Conservation (phyloP, 805 yeast species). For the Naumovozyma dairenensis region DNA sequence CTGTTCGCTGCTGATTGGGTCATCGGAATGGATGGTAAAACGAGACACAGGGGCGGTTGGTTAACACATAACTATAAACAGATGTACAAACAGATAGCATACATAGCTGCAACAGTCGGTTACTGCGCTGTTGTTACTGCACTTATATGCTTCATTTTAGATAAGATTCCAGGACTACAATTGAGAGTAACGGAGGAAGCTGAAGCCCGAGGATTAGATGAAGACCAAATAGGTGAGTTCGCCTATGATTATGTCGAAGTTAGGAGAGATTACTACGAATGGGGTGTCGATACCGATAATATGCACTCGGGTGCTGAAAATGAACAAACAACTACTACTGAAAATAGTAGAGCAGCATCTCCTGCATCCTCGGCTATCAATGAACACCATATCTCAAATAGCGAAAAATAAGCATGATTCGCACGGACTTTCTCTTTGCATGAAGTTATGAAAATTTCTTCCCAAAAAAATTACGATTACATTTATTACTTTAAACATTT, state of each 20-base stretch:
- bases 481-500: too few species aligned
- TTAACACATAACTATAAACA: conserved; percentile 83
- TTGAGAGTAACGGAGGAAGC: conserved; percentile 76
- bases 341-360: conserved; percentile 6
- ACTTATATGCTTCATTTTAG: conserved; percentile 59
- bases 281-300: conserved; percentile 31
- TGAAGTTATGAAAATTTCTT: too few species aligned
- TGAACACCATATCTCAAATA: background rate
- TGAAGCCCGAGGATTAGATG: conserved; percentile 86
- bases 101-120: conserved; percentile 62
- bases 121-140: conserved; percentile 72
- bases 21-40: conserved; percentile 80
- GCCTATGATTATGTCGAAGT: conserved; percentile 98
- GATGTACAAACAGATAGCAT: conserved; percentile 82
- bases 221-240: conserved; percentile 95
- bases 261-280: conserved; percentile 70
- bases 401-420: too few species aligned
- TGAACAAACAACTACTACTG: conserved; percentile 1
- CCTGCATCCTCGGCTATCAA: conserved; percentile 30
- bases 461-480: too few species aligned
- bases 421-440: too few species aligned
- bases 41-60: conserved; percentile 89
- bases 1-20: conserved; percentile 81
- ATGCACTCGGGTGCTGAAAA: conserved; percentile 7
- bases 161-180: conserved; percentile 72